Percentiles rank a stretch among this genome's conserved stretches.
These are phyloP conservation scores for Emiliania huxleyi DNA, from an alignment of 78 protist genomes.

Conservation along the genomic window DNA sequence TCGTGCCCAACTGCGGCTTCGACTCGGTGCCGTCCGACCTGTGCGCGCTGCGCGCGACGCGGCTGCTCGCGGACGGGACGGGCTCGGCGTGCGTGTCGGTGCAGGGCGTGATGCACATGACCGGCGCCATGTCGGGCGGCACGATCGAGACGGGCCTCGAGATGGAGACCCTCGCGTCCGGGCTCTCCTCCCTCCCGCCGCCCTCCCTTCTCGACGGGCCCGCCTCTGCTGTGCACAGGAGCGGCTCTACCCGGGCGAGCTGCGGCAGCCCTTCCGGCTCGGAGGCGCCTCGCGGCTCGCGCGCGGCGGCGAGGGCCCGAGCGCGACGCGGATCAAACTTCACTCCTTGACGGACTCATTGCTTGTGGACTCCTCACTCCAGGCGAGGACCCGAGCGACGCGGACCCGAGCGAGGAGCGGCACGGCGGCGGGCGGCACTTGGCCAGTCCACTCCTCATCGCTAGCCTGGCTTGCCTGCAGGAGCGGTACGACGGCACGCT, in stretches of 20 bases:
- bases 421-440: neutral
- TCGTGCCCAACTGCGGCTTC: conserved; percentile 38
- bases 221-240: neutral
- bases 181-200: too few relatives aligned
- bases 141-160: conserved; percentile 26
- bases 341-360: neutral
- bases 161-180: too few relatives aligned
- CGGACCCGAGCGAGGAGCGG: neutral
- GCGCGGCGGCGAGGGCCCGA: neutral
- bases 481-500: neutral
- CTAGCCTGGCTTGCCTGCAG: too few relatives aligned
- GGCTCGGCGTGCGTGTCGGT: neutral
- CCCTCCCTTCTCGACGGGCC: neutral
- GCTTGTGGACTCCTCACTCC: too few relatives aligned
- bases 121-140: conserved; percentile 35
- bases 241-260: neutral
- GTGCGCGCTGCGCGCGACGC: neutral
- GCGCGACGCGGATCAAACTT: neutral
- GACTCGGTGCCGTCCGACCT: conserved; percentile 51
- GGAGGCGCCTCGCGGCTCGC: neutral
- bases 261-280: neutral
- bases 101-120: neutral
- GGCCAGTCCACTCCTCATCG: too few relatives aligned
- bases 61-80: neutral
- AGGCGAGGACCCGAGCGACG: neutral